These are phyloP conservation scores for Paraphysoderma sedebokerense DNA, from an alignment of 371 early-diverging fungal species.

Conservation along the genomic window DNA sequence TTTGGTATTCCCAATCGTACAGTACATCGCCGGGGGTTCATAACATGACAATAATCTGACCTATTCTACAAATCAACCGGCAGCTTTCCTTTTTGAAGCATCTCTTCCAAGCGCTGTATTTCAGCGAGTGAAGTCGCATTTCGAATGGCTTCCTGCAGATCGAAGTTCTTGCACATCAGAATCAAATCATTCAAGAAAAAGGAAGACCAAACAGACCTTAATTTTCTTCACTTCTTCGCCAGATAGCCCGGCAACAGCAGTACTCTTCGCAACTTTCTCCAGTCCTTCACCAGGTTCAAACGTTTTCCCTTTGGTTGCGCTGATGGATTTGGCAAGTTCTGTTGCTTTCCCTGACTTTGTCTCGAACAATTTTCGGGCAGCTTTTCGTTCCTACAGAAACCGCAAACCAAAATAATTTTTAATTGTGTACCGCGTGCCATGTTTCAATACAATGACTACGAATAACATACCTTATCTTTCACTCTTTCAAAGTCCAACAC, in stretches of 20 bases:
- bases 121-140: slow-evolving; percentile 64
- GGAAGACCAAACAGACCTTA: slow-evolving; percentile 10
- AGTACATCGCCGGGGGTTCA: too few species aligned
- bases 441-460: not conserved
- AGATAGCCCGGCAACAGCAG: slow-evolving; percentile 10
- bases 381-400: slow-evolving; percentile 43
- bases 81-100: slow-evolving; percentile 41
- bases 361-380: slow-evolving; percentile 53
- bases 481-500: slow-evolving; percentile 72
- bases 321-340: slow-evolving; percentile 34
- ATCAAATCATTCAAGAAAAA: not conserved
- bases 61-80: too few species aligned
- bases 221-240: slow-evolving; percentile 41
- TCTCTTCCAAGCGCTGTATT: slow-evolving; percentile 46
- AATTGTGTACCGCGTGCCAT: slow-evolving; percentile 5
- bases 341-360: slow-evolving; percentile 30
- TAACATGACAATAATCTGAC: too few species aligned
- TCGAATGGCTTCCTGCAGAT: slow-evolving; percentile 38
- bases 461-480: slow-evolving; percentile 29
- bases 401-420: not conserved
- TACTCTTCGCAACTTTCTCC: slow-evolving; percentile 7
- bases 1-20: too few species aligned
- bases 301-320: slow-evolving; percentile 35
- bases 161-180: too few species aligned
- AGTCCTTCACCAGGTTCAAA: slow-evolving; percentile 62